Evolutionary conservation across 306 rosid species (phyloP), one percentile per base, ranked within the genome.

Genomic region (Inga oerstediana): DNA sequence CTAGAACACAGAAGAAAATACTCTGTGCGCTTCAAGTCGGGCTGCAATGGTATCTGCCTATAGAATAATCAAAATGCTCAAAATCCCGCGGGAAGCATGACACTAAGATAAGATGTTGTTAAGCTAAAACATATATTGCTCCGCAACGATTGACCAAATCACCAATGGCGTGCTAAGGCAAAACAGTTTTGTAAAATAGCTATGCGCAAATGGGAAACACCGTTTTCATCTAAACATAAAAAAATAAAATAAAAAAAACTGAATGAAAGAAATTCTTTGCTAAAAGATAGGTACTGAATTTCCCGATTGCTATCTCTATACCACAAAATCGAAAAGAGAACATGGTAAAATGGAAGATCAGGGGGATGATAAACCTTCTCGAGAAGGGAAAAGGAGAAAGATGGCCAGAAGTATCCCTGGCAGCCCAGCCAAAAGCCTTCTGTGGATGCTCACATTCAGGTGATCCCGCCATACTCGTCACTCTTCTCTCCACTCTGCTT

Each of bases 381-480:
- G 89, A 85, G 83, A 89, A 89, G 56, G 56, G 82, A n/a, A 89
- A 89, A 4, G 92, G 92, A 13, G 91, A 81, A 32, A 89, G 88
- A 15, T 27, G 17, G 48, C 89, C 92, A 61, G 91, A 87, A 77
- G 85, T 24, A 62, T 89, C 92, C 4, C 3, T 76, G 2, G 88
- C 91, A 76, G 92, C 92, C 86, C 87, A 89, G 14, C 92, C 92
- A 62, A 84, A 76, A 46, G 89, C 90, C 74, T 85, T 85, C 2
- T 74, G 62, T 10, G 92, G 92, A 30, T 80, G 79, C 37, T 82
- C 79, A 2, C 67, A 84, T 81, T 75, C 75, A 0, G 64, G 66
- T 32, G 89, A 81, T 41, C 84, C 68, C 5, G 88, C 89, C 92
- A 89, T 73, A 3, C 59, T 62, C 54, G 17, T 49, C 79, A 72